These are phyloP conservation scores for Geotrichum aggregatum DNA, from an alignment of 1,139 yeast genomes.

Conservation along the genomic window DNA sequence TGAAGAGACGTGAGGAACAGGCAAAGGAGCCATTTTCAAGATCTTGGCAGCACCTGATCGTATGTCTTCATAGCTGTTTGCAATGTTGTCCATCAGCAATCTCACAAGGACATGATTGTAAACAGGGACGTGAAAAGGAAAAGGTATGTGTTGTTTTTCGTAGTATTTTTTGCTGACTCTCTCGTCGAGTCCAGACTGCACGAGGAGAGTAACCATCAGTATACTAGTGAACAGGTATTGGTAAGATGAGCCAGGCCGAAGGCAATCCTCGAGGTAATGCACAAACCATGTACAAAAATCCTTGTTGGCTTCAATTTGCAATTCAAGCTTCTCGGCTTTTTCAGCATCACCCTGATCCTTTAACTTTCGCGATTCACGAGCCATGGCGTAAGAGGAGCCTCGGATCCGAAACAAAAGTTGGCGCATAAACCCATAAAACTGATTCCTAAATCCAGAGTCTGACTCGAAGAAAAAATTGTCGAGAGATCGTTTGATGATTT, in stretches of 20 bases:
- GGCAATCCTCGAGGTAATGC: slow-evolving; percentile 41
- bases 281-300: slow-evolving; percentile 47
- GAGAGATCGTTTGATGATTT: slow-evolving; percentile 44
- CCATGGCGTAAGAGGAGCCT: slow-evolving; percentile 58
- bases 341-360: slow-evolving; percentile 23
- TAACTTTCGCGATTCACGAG: slow-evolving; percentile 47
- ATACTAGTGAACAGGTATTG: slow-evolving; percentile 54
- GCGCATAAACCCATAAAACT: slow-evolving; percentile 55
- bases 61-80: slow-evolving; percentile 73
- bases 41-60: slow-evolving; percentile 51
- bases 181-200: slow-evolving; percentile 56
- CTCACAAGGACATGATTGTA: slow-evolving; percentile 44
- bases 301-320: slow-evolving; percentile 29
- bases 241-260: slow-evolving; percentile 68
- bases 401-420: slow-evolving; percentile 59
- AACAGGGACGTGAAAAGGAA: slow-evolving; percentile 48
- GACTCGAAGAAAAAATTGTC: slow-evolving; percentile 55
- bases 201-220: slow-evolving; percentile 47
- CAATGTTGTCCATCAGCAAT: slow-evolving; percentile 55
- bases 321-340: slow-evolving; percentile 18
- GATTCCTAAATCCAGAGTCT: slow-evolving; percentile 64
- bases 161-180: slow-evolving; percentile 38
- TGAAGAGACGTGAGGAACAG: slow-evolving; percentile 31
- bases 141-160: slow-evolving; percentile 42
- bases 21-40: slow-evolving; percentile 49